phyloP scores from a whole-genome alignment of 192 early-diverging fungal genomes.

The Diversispora eburnea region DNA sequence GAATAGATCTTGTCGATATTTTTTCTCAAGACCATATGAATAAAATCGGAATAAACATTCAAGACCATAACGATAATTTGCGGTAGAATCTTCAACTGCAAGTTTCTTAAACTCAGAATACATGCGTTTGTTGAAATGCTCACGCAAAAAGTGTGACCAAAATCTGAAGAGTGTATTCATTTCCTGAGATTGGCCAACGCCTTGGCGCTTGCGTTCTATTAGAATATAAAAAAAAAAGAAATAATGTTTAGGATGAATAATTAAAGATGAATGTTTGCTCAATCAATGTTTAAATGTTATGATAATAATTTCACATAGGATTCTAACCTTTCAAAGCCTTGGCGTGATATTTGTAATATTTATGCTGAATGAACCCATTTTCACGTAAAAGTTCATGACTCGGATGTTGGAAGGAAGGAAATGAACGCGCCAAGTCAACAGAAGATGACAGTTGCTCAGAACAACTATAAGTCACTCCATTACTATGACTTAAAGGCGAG shows the following conservation, averaged over 20 bases:
- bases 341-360: conserved; percentile 91
- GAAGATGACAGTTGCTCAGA: conserved; percentile 42
- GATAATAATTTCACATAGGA: too few species aligned
- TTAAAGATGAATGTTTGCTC: too few species aligned
- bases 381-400: conserved; percentile 90
- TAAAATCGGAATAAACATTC: conserved; percentile 98
- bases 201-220: conserved; percentile 81
- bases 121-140: conserved; percentile 93
- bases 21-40: conserved; percentile 91
- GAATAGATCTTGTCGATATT: conserved; percentile 81
- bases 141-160: conserved; percentile 98
- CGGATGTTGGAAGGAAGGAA: conserved; percentile 76
- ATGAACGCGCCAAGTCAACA: conserved; percentile 55
- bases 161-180: conserved; percentile 98
- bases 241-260: too few species aligned
- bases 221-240: not conserved
- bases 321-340: conserved; percentile 67
- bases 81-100: conserved; percentile 82
- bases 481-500: conserved; percentile 37
- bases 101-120: conserved; percentile 88
- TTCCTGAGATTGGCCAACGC: conserved; percentile 86
- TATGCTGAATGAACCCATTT: conserved; percentile 97
- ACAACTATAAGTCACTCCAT: conserved; percentile 30
- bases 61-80: conserved; percentile 89
- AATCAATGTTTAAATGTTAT: too few species aligned